Evolutionary conservation across 106 monocot genomes (phyloP), one percentile per base, ranked within the genome.

Genomic region (Hemerocallis citrina): DNA sequence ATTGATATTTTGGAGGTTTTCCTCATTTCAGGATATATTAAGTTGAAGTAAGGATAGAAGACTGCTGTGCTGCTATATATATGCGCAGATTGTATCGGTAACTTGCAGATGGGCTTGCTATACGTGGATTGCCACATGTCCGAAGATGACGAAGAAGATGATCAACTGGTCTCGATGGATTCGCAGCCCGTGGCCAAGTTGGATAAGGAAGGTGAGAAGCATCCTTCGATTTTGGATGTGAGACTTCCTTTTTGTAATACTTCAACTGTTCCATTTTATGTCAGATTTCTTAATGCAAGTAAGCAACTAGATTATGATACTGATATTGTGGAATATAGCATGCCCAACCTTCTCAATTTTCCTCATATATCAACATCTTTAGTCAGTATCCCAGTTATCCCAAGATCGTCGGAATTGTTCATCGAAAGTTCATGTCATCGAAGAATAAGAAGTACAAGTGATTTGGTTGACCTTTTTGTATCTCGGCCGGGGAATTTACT

Each of bases 341-440:
- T 12, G 1, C 59, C 47, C n/a, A 40, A 69, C 6, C 30, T 73
- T 2, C 47, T 63, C 16, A 33, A 22, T 59, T 13, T 69, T 3
- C 31, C 65, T 38, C 28, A 37, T 45, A 55, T 47, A 27, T 25
- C 48, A 39, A 11, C 38, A 43, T 63, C 69, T 31, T 65, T 52
- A 24, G 50, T 43, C 25, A 49, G 20, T 17, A 31, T 73, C n/a
- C 79, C 70, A 34, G 8, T 64, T 25, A 62, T 75, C 20, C 16
- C 75, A 1, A 75, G 48, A 1, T 52, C 59, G 4, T 63, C 70
- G 35, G 62, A 75, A 32, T 13, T 64, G 14, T 37, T 66, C 34
- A 46, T 69, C 14, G 60, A 75, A 27, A 70, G 46, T 48, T 30
- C 74, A 17, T 83, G 42, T 57, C n/a, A 35, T 51, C 68, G 71